Conservation (phyloP, 306 rosid genomes). For the Macrotyloma uniflorum region DNA sequence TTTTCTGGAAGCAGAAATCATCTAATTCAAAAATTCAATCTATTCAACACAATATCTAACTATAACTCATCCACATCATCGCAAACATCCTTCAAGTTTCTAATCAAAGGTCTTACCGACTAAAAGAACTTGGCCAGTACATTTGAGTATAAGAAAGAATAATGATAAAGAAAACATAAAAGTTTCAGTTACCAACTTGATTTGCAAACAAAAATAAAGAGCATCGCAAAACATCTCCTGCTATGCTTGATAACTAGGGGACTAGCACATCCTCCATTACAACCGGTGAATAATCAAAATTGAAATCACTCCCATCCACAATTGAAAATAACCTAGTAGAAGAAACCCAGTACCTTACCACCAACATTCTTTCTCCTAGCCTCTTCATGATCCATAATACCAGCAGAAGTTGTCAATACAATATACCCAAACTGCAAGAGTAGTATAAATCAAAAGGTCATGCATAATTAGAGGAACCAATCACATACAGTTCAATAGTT, state of each 20-base stretch:
- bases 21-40: background rate
- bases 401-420: constrained; percentile 58
- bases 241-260: background rate
- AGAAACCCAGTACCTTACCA: constrained; percentile 56
- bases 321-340: constrained; percentile 38
- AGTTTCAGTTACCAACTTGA: constrained; percentile 17
- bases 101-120: background rate
- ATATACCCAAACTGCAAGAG: constrained; percentile 55
- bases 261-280: constrained; percentile 28
- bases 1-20: background rate
- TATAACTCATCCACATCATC: background rate
- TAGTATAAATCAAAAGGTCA: constrained; percentile 2
- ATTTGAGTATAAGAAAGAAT: background rate
- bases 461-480: background rate
- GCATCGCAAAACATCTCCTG: constrained; percentile 18
- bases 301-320: constrained; percentile 8
- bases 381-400: constrained; percentile 62
- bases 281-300: constrained; percentile 19
- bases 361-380: constrained; percentile 62
- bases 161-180: constrained; percentile 4
- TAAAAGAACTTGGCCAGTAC: constrained; percentile 4
- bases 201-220: constrained; percentile 35
- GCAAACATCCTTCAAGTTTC: background rate
- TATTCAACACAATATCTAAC: background rate
- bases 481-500: background rate